Evolutionary conservation across 2,329 filamentous ascomycete genomes (phyloP).

Genomic region (Beauveria bassiana): DNA sequence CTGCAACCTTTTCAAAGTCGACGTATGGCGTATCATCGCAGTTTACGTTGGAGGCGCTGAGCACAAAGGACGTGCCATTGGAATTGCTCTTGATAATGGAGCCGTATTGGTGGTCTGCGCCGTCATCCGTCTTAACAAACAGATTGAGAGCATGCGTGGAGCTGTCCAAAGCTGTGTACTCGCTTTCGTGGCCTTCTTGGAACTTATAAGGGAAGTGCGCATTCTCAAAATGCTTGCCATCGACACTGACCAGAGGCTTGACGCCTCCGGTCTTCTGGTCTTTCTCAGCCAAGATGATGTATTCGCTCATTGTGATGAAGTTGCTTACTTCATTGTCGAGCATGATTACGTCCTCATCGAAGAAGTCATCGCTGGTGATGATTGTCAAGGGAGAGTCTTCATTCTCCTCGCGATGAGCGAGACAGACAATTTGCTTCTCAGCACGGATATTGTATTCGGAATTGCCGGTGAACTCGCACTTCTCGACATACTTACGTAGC

Average conservation of each 20-base stretch:
- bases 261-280: constrained; percentile 62
- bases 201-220: constrained; percentile 85
- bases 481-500: constrained; percentile 64
- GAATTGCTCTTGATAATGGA: constrained; percentile 97
- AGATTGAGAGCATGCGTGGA: constrained; percentile 91
- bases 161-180: constrained; percentile 91
- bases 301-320: constrained; percentile 94
- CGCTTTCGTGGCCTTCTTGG: constrained; percentile 65
- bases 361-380: constrained; percentile 72
- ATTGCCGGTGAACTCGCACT: constrained; percentile 79
- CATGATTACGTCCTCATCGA: constrained; percentile 48
- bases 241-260: constrained; percentile 73
- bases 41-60: constrained; percentile 77
- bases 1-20: constrained; percentile 93
- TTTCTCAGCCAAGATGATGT: constrained; percentile 79
- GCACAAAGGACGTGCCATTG: constrained; percentile 90
- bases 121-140: constrained; percentile 73
- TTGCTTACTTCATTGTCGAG: constrained; percentile 59
- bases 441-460: constrained; percentile 46
- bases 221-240: constrained; percentile 73
- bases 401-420: constrained; percentile 47
- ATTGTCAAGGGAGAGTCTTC: constrained; percentile 59
- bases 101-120: constrained; percentile 61
- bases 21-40: constrained; percentile 70
- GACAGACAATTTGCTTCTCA: constrained; percentile 51